Evolutionary conservation across 1,284 basidiomycete genomes (phyloP), one percentile per base, ranked within the genome.

Genomic region (Ustilago nuda): DNA sequence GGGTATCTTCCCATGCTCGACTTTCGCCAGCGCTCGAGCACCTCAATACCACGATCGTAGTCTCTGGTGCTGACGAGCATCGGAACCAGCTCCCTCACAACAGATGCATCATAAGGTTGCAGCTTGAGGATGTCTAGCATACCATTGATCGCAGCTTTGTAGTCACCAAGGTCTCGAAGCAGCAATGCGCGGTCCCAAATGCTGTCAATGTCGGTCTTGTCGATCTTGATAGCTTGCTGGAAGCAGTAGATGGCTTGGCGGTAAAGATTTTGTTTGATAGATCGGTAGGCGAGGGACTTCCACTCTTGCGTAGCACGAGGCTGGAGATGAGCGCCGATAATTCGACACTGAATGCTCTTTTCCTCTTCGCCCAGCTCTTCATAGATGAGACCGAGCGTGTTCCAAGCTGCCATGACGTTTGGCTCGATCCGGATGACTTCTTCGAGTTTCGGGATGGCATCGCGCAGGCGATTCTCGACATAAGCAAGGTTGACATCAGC

Each of bases 401-500:
- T 90, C 95, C 95, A 98, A 0, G 95, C 93, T 4, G 91, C 87
- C 5, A 89, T 89, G 9, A 94, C 92, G 37, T 92, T 91, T 2
- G 95, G 94, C 85, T 98, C 95, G 64, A 95, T 94, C 9, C 94
- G 90, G 65, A 98, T 94, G 74, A 98, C 93, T 83, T 98, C 94
- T 83, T 93, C 91, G 89, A 95, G 93, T 51, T 92, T 89, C 27
- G 90, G 89, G 39, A 94, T 91, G 1, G 94, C 92, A 75, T 91
- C 89, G 1, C 89, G 87, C 19, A 91, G 87, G 68, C 93, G 87
- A 57, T 88, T 89, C 78, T 92, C 91, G 56, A 95, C 90, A 85
- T 93, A 98, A 1, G 92, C 92, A 80, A 93, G 90, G 84, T 96
- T 97, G 32, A 93, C 96, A 66, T 93, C 90, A 17, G 94, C 93